Evolutionary conservation across 768 basidiomycete genomes (phyloP), one percentile per base, ranked within the genome.

Genomic region (Hericium coralloides): DNA sequence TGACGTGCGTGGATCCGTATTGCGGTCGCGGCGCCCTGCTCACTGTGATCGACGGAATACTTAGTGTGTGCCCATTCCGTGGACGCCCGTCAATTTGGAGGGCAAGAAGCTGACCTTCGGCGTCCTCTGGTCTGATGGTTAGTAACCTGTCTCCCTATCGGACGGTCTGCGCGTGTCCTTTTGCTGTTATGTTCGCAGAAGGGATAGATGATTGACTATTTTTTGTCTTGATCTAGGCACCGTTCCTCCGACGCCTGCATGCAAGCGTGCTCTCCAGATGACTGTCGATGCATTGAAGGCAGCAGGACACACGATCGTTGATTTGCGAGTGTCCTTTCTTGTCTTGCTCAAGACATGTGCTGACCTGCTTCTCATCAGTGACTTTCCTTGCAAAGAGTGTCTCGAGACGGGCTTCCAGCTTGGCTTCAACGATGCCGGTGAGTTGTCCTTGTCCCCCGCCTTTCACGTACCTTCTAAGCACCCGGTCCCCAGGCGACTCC

Each of bases 21-120:
- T 23, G 56, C n/a, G 10, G 22, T 39, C n/a, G 15, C 12, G 9
- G 23, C 15, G 20, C 18, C 31, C 47, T 53, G 55, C 26, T 37
- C n/a, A 18, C 45, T 12, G 38, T 48, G 49, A 20, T 49, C 54
- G 37, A 37, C 2, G 3, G 9, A 55, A 31, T 31, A 31, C 26
- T 31, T 31, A 76, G 76, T 76, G 76, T 39, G 64, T 74, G 7
- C 76, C 76, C 12, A 58, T 77, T 20, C 72, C 76, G 12, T 77
- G 76, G 76, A 66, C 70, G 47, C 57, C 67, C 12, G 62, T 69
- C n/a, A 64, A 75, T 56, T 60, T 72, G n/a, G 55, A 58, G 4
- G 66, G 62, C 9, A 65, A 62, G 58, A 75, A 72, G 59, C 63
- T 75, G 18, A 70, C 67, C 45, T 77, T 73, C 66, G 76, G 74